Evolutionary conservation across 1,284 basidiomycete genomes (phyloP), one percentile per base, ranked within the genome.

Genomic region (Erythrobasidium hasegawianum): DNA sequence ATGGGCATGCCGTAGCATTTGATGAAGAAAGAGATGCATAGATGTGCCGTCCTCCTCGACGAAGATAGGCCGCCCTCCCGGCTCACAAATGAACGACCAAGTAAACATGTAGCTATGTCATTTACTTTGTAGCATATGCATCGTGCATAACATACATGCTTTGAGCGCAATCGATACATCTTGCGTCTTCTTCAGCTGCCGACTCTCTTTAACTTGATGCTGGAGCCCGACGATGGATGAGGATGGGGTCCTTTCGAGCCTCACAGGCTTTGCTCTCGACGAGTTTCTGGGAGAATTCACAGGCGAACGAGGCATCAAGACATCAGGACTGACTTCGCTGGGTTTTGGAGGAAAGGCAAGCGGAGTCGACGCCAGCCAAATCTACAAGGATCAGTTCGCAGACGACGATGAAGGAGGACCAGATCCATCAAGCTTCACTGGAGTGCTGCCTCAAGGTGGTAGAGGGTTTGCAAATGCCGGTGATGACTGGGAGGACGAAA

Each of bases 401-500:
- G 80, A 80, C 69, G 33, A 33, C 33, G 74, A 78, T 8, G 73
- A 71, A 20, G 78, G 77, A 13, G 71, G 68, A 14, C n/a, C 16
- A 8, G 43, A 4, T 73, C 9, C 71, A 72, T 18, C 71, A 69
- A 18, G 72, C 75, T 60, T 65, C 76, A 60, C 22, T 22, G 24
- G 53, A 33, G 52, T n/a, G 40, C 57, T 38, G 49, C 59, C n/a
- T 38, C 16, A 26, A 67, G 56, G 43, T 24, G 26, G 82, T 83
- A 85, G 81, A 26, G 86, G 88, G 24, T 85, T 86, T 57, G 80
- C 82, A 4, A 87, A 85, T 26, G 83, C 87, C 71, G 87, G 87
- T n/a, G 81, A 89, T 72, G 90, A 92, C 71, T 90, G 84, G 80
- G 90, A 92, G 76, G 88, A 87, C 67, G 86, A 90, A 73, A 88